Conservation (phyloP, 1,284 basidiomycete species). For the Sutorius eximius region DNA sequence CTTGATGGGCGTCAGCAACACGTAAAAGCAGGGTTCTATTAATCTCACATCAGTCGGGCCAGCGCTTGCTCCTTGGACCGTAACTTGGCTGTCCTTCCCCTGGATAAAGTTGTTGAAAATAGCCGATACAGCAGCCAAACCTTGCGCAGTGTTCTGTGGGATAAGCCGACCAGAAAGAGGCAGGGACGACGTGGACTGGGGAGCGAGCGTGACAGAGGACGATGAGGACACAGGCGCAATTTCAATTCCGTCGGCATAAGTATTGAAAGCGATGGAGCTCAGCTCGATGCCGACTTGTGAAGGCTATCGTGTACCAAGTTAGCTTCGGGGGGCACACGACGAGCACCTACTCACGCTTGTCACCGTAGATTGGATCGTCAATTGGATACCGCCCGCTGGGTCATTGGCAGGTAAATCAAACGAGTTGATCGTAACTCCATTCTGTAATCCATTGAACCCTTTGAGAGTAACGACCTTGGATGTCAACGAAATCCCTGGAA, state of each 20-base stretch:
- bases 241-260: slow-evolving; percentile 52
- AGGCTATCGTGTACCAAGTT: slow-evolving; percentile 43
- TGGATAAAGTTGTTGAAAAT: slow-evolving; percentile 78
- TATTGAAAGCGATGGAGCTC: slow-evolving; percentile 62
- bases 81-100: slow-evolving; percentile 60
- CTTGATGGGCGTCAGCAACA: slow-evolving; percentile 33
- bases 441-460: slow-evolving; percentile 70
- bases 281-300: slow-evolving; percentile 77
- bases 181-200: slow-evolving; percentile 54
- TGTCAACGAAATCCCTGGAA: slow-evolving; percentile 54
- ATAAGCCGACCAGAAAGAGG: slow-evolving; percentile 65
- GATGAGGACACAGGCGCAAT: slow-evolving; percentile 61
- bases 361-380: slow-evolving; percentile 63
- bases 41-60: slow-evolving; percentile 56
- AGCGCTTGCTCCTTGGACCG: slow-evolving; percentile 64
- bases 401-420: slow-evolving; percentile 77
- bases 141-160: slow-evolving; percentile 55
- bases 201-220: slow-evolving; percentile 53
- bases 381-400: slow-evolving; percentile 71
- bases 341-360: slow-evolving; percentile 50
- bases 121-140: slow-evolving; percentile 59
- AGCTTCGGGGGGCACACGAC: background rate
- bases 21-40: background rate
- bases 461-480: slow-evolving; percentile 66
- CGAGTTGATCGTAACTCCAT: slow-evolving; percentile 62